These are phyloP conservation scores for Porpolomopsis calyptriformis DNA, from an alignment of 768 basidiomycete genomes.

Conservation along the genomic window DNA sequence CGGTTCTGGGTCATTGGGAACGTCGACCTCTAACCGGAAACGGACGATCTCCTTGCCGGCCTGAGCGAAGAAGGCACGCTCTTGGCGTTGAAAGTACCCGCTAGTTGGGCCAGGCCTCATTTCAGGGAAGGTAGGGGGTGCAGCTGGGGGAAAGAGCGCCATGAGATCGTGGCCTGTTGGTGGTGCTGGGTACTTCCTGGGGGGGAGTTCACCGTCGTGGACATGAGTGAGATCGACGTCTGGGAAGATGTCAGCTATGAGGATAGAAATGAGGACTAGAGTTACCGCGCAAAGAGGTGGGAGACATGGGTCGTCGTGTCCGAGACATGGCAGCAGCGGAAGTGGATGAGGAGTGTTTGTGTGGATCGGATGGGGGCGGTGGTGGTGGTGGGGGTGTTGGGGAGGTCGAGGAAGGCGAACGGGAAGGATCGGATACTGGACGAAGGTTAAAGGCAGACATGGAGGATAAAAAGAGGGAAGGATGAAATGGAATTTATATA, in stretches of 20 bases:
- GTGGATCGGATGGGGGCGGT: neutral
- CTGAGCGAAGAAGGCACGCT: slow-evolving; percentile 72
- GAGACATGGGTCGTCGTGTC: slow-evolving; percentile 49
- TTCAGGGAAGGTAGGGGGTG: slow-evolving; percentile 47
- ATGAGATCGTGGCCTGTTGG: slow-evolving; percentile 77
- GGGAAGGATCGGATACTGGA: neutral
- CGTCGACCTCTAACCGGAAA: slow-evolving; percentile 60
- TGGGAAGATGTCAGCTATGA: slow-evolving; percentile 16
- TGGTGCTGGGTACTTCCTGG: slow-evolving; percentile 61
- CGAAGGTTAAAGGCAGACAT: slow-evolving; percentile 1
- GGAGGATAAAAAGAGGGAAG: neutral
- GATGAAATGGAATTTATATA: too few species aligned
- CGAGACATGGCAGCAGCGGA: slow-evolving; percentile 20
- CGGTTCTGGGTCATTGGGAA: slow-evolving; percentile 25
- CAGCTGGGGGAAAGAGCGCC: slow-evolving; percentile 69
- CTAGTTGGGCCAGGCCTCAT: slow-evolving; percentile 57
- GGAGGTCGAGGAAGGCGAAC: neutral
- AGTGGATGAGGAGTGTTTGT: slow-evolving; percentile 5
- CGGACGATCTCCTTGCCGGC: slow-evolving; percentile 71
- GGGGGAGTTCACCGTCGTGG: slow-evolving; percentile 36
- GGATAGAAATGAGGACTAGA: neutral
- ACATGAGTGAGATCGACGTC: slow-evolving; percentile 56
- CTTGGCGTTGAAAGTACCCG: slow-evolving; percentile 63
- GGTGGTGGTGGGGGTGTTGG: neutral
- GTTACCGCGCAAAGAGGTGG: slow-evolving; percentile 51